Base-by-base conservation (phyloP, 257 asterid genomes). In the Handroanthus guayacan region DNA sequence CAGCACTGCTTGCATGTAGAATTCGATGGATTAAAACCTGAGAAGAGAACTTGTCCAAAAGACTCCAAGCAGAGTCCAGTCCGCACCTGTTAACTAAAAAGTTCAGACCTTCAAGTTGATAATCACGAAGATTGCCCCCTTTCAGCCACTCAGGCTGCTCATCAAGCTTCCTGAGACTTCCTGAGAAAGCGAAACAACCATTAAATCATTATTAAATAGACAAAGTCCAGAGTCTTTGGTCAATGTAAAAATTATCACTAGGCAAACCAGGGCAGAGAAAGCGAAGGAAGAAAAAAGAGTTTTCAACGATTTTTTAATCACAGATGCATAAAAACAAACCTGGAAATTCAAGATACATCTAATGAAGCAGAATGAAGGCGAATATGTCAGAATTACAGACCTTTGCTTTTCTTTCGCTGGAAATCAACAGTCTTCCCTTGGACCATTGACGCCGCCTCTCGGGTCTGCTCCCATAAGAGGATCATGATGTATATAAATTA, bases 101-200 rank as follows among this genome's bases (percentile, higher is more conserved):
- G 86, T 93, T 95, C 82, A 93, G 88, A 76, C 99, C 99, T 86
- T 95, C 99, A 72, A 95, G 98, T 86, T 95, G 99, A 87, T 95
- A 95, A 87, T 95, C 99, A 69, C 99, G 87, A 76, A 95, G 97
- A n/a, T 91, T 93, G 41, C 99, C 99, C 73, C 97, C 98, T 86
- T 84, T 93, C 85, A 95, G 81, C 99, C 99, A 95, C 80, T 89
- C 96, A 57, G 99, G 99, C 85, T 95, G 98, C 77, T 93, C 97
- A 76, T 95, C 97, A 83, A 93, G 98, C 86, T 84, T 95, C 85
- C 99, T 92, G 75, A 95, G 91, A 86, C 98, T 93, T 79, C 97
- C 99, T 95, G 87, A 81, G 74, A 47, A 43, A 78, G 74, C 72
- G 76, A 69, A 67, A 48, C 43, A 37, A 41, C 8, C 8, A 41